These are phyloP conservation scores for Xylogone sp. DNA, from an alignment of 2,329 filamentous ascomycete genomes.

Conservation along the genomic window DNA sequence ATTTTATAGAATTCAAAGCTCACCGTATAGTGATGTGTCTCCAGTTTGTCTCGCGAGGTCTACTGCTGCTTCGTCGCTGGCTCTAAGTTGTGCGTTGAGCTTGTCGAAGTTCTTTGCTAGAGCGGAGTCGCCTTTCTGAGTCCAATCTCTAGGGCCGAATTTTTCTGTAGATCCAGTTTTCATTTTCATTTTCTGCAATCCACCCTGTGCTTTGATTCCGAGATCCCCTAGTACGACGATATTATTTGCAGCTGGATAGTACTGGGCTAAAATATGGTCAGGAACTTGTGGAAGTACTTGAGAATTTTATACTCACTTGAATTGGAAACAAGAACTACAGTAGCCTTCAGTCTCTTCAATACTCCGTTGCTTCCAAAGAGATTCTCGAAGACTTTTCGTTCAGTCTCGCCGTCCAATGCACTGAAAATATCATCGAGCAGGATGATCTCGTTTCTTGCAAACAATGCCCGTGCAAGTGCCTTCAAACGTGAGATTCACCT, in stretches of 20 bases:
- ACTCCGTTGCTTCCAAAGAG: slow-evolving; percentile 39
- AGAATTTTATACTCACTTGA: slow-evolving; percentile 25
- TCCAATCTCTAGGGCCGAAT: slow-evolving; percentile 12
- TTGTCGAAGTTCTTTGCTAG: slow-evolving; percentile 12
- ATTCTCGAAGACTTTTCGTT: slow-evolving; percentile 36
- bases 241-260: slow-evolving; percentile 35
- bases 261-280: slow-evolving; percentile 25
- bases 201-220: slow-evolving; percentile 30
- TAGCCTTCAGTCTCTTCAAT: slow-evolving; percentile 32
- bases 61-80: slow-evolving; percentile 15
- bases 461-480: slow-evolving; percentile 44
- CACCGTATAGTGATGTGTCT: slow-evolving; percentile 18
- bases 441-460: slow-evolving; percentile 33
- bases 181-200: slow-evolving; percentile 18
- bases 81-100: slow-evolving; percentile 10
- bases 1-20: neutral
- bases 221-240: slow-evolving; percentile 31
- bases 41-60: slow-evolving; percentile 19
- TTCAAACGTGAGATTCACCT: slow-evolving; percentile 3
- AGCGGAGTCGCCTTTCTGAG: slow-evolving; percentile 17
- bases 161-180: slow-evolving; percentile 14
- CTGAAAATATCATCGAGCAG: slow-evolving; percentile 45
- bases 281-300: neutral
- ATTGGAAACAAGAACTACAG: slow-evolving; percentile 41
- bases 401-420: slow-evolving; percentile 41